Conservation (phyloP, 1,284 basidiomycete genomes). For the Cryptococcus deneoformans region DNA sequence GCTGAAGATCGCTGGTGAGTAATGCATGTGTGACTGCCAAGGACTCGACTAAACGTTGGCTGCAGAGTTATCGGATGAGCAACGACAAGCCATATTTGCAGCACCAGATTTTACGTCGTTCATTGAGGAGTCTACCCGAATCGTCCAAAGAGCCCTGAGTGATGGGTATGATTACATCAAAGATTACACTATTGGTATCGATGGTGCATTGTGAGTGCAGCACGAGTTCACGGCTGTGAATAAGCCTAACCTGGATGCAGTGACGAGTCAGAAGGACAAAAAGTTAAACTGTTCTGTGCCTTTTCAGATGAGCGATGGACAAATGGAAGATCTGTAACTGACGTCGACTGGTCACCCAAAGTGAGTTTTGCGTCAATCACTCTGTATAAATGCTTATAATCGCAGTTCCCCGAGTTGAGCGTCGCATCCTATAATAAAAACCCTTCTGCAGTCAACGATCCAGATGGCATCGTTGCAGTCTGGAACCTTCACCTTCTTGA, state of each 20-base stretch:
- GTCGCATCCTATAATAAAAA: slow-evolving; percentile 98
- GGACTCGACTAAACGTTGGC: neutral
- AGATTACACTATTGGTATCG: slow-evolving; percentile 85
- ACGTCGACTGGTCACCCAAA: slow-evolving; percentile 96
- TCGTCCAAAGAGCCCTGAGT: slow-evolving; percentile 92
- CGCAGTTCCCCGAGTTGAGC: slow-evolving; percentile 88
- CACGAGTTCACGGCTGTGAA: neutral
- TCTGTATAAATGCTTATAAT: neutral
- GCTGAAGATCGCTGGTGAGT: slow-evolving; percentile 53
- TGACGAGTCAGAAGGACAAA: slow-evolving; percentile 82
- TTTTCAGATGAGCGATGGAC: slow-evolving; percentile 86
- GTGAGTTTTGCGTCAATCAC: slow-evolving; percentile 50
- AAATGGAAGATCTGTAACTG: slow-evolving; percentile 89
- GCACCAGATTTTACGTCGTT: slow-evolving; percentile 90
- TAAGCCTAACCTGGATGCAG: slow-evolving; percentile 50
- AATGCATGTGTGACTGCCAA: neutral
- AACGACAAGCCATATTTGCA: slow-evolving; percentile 72
- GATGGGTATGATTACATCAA: slow-evolving; percentile 95
- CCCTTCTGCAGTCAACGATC: slow-evolving; percentile 81
- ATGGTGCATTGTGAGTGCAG: slow-evolving; percentile 63
- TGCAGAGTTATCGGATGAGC: slow-evolving; percentile 77
- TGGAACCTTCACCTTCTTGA: slow-evolving; percentile 97
- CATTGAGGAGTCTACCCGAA: slow-evolving; percentile 90
- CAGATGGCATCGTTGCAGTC: slow-evolving; percentile 93
- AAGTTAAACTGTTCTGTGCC: slow-evolving; percentile 81